phyloP scores from a whole-genome alignment of 2,329 filamentous ascomycete genomes.

The Pyrenophora seminiperda region DNA sequence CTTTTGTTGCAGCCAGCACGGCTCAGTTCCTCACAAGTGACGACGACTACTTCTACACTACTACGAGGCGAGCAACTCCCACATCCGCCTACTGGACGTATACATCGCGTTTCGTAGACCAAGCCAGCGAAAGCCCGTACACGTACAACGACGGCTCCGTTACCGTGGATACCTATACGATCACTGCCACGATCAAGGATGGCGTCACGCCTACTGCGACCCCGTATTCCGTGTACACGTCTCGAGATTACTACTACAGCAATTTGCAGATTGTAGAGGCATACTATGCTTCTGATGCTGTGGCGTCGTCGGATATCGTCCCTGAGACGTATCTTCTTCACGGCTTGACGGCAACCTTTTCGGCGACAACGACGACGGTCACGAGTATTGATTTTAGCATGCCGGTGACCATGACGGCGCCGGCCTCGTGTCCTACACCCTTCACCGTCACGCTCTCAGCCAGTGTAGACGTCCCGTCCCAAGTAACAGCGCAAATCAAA shows the following conservation, averaged over 20 bases:
- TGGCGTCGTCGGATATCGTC: constrained; percentile 33
- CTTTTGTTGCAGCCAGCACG: constrained; percentile 12
- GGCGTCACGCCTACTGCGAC: constrained; percentile 34
- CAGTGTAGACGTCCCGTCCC: constrained; percentile 27
- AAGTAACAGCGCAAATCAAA: constrained; percentile 31
- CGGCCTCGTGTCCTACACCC: constrained; percentile 32
- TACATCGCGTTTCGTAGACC: constrained; percentile 27
- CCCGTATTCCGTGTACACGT: constrained; percentile 16
- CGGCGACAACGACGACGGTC: constrained; percentile 10
- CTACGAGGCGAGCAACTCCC: background rate
- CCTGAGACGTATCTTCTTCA: constrained; percentile 20
- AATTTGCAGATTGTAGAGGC: constrained; percentile 25
- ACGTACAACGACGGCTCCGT: constrained; percentile 17
- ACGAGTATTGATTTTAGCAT: constrained; percentile 29
- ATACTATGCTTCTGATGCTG: constrained; percentile 30
- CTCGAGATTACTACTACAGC: constrained; percentile 12
- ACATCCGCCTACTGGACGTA: constrained; percentile 33
- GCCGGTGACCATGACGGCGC: constrained; percentile 40
- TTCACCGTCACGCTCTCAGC: constrained; percentile 30
- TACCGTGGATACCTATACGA: constrained; percentile 17
- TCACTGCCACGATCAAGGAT: constrained; percentile 28
- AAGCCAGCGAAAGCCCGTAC: constrained; percentile 19
- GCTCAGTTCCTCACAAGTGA: constrained; percentile 15
- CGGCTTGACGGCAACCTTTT: constrained; percentile 8
- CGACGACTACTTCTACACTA: background rate